phyloP scores from a whole-genome alignment of 2,329 filamentous ascomycete species.

The Verticillium alfalfae region DNA sequence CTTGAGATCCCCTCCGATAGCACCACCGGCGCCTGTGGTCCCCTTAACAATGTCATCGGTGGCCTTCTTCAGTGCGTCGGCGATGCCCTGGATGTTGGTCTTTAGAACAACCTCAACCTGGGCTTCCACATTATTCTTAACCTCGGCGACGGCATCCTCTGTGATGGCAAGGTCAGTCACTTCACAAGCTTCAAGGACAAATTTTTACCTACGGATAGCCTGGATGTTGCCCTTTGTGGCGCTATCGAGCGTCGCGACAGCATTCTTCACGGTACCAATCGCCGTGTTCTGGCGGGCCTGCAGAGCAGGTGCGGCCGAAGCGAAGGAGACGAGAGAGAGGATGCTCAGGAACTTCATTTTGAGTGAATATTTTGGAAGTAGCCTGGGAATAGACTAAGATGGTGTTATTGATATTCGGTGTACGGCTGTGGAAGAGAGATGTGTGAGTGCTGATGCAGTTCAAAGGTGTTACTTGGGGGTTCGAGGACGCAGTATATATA shows the following conservation, averaged over 20 bases:
- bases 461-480: no score
- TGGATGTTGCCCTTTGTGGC: not conserved
- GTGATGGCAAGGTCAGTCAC: not conserved
- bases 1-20: not conserved
- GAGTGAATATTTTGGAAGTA: not conserved
- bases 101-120: not conserved
- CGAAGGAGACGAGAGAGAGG: not conserved
- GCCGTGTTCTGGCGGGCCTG: not conserved
- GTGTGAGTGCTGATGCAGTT: no score
- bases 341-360: not conserved
- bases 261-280: not conserved
- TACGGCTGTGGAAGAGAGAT: no score
- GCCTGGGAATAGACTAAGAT: not conserved
- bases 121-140: not conserved
- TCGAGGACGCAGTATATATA: no score
- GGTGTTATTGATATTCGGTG: not conserved
- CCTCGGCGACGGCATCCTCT: not conserved
- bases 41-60: not conserved
- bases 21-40: not conserved
- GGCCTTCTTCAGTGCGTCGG: not conserved
- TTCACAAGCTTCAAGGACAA: no score
- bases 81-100: slow-evolving; percentile 8
- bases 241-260: not conserved
- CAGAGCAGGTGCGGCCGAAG: not conserved
- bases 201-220: not conserved